Base-by-base conservation (phyloP, 768 basidiomycete genomes). In the Basidioascus undulatus region DNA sequence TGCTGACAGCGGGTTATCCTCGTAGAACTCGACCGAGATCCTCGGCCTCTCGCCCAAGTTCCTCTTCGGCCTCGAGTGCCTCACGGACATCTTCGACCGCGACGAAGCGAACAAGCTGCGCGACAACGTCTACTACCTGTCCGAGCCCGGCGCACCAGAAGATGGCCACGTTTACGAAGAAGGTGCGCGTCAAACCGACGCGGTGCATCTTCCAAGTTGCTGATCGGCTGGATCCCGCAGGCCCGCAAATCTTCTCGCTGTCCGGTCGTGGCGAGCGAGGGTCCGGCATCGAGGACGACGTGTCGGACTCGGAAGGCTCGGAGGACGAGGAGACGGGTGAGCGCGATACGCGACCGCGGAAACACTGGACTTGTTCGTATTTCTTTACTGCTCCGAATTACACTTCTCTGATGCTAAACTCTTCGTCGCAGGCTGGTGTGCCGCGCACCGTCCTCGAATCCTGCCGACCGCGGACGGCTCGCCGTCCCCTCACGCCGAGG, bases 391-490 rank as follows among this genome's bases (percentile, higher is more conserved):
- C n/a, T n/a, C n/a, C n/a, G n/a, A n/a, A n/a, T n/a, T n/a, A n/a
- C n/a, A n/a, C n/a, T n/a, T n/a, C n/a, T n/a, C n/a, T n/a, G n/a
- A n/a, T n/a, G n/a, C n/a, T n/a, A n/a, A n/a, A n/a, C n/a, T n/a
- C n/a, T n/a, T n/a, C n/a, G n/a, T n/a, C n/a, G 68, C 67, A 1
- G 75, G 72, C 49, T 74, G 78, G 74, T 70, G 70, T 51, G 68
- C 72, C 6, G 59, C 70, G 0, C 74, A 78, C 53, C 64, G 70
- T 3, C 65, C 71, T n/a, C n/a, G 1, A 20, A 36, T 13, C 44
- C 32, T 0, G 5, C 19, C 5, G 40, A 35, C 1, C 35, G 41
- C 18, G 49, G 49, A 0, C 35, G 44, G 6, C 47, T 48, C 13
- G 40, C 46, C 12, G 26, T 23, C 8, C 34, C 21, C 44, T 12